Evolutionary conservation across 2,329 filamentous ascomycete genomes (phyloP).

Genomic region (Gaeumannomyces tritici): DNA sequence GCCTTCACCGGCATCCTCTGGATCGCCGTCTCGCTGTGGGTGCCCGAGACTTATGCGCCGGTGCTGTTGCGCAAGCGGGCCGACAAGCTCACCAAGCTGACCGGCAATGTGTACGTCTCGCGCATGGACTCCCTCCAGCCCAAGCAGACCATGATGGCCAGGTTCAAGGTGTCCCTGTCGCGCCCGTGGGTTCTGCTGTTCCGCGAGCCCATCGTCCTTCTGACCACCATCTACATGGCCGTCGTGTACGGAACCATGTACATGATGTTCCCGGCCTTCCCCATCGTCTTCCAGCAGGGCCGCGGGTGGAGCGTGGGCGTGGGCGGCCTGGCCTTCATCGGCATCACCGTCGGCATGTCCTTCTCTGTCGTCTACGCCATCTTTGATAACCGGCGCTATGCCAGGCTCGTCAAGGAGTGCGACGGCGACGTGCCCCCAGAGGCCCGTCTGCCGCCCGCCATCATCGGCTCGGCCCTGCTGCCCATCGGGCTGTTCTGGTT

Average conservation of each 20-base stretch:
- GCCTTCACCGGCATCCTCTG: constrained; percentile 54
- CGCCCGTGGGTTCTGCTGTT: constrained; percentile 63
- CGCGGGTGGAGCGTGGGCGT: constrained; percentile 70
- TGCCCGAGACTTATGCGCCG: constrained; percentile 54
- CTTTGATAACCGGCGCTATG: constrained; percentile 46
- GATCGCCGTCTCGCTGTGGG: constrained; percentile 37
- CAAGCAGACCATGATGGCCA: constrained; percentile 29
- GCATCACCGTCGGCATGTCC: constrained; percentile 59
- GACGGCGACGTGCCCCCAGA: constrained; percentile 53
- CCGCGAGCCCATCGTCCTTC: constrained; percentile 58
- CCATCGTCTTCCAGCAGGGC: constrained; percentile 59
- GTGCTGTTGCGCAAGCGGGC: constrained; percentile 46
- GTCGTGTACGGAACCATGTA: constrained; percentile 48
- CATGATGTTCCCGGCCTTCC: constrained; percentile 51
- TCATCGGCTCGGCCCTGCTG: constrained; percentile 52
- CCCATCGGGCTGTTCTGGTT: constrained; percentile 60
- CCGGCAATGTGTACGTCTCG: constrained; percentile 46
- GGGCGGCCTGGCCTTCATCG: constrained; percentile 69
- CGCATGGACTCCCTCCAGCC: constrained; percentile 31
- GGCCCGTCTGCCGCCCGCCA: constrained; percentile 50
- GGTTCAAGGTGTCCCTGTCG: constrained; percentile 47
- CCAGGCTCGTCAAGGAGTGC: constrained; percentile 27
- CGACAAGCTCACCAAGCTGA: constrained; percentile 36
- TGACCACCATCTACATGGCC: constrained; percentile 58
- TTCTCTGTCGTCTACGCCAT: constrained; percentile 44